Base-by-base conservation (phyloP, 345 rosid species). In the Mercurialis annua region DNA sequence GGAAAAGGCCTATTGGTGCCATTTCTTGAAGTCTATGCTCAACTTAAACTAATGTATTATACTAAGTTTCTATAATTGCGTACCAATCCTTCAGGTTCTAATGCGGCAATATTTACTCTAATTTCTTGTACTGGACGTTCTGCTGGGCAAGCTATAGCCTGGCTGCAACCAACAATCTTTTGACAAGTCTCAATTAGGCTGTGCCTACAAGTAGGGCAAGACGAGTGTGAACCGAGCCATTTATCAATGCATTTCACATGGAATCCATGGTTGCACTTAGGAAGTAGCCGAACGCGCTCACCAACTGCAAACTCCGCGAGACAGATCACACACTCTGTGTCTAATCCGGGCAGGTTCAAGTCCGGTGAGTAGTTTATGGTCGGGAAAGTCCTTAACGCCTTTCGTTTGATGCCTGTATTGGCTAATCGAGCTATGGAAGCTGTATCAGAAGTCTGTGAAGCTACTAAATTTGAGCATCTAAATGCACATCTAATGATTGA, bases 101-200 rank as follows among this genome's bases (percentile, higher is more conserved):
- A 68, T 56, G 90, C 90, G 20, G 75, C 65, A 67, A 87, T 63
- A 46, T 29, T 79, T 29, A 82, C 58, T 48, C 73, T 61, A 51
- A 52, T 78, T 68, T 78, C 78, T 29, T 74, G 86, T 34, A 57
- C 60, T 26, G 66, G 75, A 42, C 79, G 23, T 46, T 51, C 72
- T 12, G 89, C 67, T 47, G 91, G 85, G n/a, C n/a, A n/a, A n/a
- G n/a, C n/a, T n/a, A n/a, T n/a, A n/a, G n/a, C n/a, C n/a, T n/a
- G n/a, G 33, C 47, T 36, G 48, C 80, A 82, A 1, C 87, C 84
- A 30, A 75, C 89, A 71, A 88, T 90, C 81, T 90, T 90, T n/a
- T 84, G 91, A 68, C 90, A 88, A 3, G 91, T 88, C 65, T 83
- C 87, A 15, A 85, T 74, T 57, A 90, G 85, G 77, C 95, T 88